Evolutionary conservation across 257 asterid species (phyloP), one percentile per base, ranked within the genome.

Genomic region (Asclepias syriaca): DNA sequence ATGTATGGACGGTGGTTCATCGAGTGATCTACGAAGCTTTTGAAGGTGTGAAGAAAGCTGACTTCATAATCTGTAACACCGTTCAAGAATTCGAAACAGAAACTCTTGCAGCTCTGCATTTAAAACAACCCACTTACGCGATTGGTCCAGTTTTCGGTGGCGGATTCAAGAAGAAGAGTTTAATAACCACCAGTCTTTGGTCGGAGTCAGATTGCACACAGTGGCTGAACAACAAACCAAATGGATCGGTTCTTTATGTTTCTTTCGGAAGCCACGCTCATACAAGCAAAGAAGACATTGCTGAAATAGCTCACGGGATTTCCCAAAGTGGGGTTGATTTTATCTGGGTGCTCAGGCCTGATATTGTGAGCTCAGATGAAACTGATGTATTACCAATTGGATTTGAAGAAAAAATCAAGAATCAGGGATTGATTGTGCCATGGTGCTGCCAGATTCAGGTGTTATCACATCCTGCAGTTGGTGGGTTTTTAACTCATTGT

Each of bases 261-360:
- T 90, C 97, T 0, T 90, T 90, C 39, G 97, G 97, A 0, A 88
- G 97, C 77, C 87, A 85, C 34, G 91, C 96, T 3, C 91, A 85
- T 74, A 81, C 87, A 4, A 84, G 82, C 27, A 84, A 84, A 72
- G 69, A 85, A 3, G 96, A 87, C 66, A 74, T 88, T 45, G 65
- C 83, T 78, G 96, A 88, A 70, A 90, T 90, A 24, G 93, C 93
- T 54, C 79, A 81, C 7, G 97, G 97, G 24, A 82, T 90, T 12
- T 54, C 81, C 51, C 12, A 55, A 2, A 88, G 93, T 29, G 84
- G 82, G 37, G 86, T 83, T 32, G 74, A 73, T 64, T 90, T 90
- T 71, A 70, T 90, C 67, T 88, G 95, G 97, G 93, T 90, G 16
- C 66, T 87, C 67, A 78, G 97, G 32, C 91, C 93, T 34, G 97